Conservation (phyloP, 129 eudicot species). For the Ambrosia artemisiifolia region DNA sequence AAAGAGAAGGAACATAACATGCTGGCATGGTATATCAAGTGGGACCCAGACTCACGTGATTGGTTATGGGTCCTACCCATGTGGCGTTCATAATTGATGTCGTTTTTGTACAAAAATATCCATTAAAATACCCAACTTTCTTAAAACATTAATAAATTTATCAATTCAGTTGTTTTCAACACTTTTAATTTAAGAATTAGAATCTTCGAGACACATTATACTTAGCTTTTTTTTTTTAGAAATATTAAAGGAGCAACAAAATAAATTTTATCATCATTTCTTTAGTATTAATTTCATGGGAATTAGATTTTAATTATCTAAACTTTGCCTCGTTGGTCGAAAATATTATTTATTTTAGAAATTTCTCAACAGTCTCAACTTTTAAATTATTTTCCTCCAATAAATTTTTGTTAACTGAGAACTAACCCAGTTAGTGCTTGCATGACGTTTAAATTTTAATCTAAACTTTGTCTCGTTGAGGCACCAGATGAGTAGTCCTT, state of each 20-base stretch:
- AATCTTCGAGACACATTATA: background rate
- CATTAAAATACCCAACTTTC: background rate
- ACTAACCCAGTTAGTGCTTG: too few relatives aligned
- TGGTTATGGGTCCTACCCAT: conserved; percentile 21
- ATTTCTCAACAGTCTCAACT: too few relatives aligned
- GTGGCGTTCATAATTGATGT: conserved; percentile 24
- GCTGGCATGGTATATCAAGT: conserved; percentile 8
- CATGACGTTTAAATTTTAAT: too few relatives aligned
- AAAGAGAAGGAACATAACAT: conserved; percentile 7
- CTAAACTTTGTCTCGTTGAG: too few relatives aligned
- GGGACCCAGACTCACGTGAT: conserved; percentile 24
- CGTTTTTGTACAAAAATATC: background rate
- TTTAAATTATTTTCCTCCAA: too few relatives aligned
- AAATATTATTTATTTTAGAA: background rate
- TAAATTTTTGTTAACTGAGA: too few relatives aligned
- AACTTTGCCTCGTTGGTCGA: too few relatives aligned
- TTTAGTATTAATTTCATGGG: too few relatives aligned
- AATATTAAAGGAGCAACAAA: too few relatives aligned
- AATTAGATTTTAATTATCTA: too few relatives aligned
- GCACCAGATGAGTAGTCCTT: too few relatives aligned
- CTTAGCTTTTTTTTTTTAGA: background rate
- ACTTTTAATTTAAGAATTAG: background rate
- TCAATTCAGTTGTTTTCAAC: background rate
- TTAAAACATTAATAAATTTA: background rate
- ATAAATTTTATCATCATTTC: too few relatives aligned